These are phyloP conservation scores for Thielaviopsis musarum DNA, from an alignment of 2,329 filamentous ascomycete species.

Conservation along the genomic window DNA sequence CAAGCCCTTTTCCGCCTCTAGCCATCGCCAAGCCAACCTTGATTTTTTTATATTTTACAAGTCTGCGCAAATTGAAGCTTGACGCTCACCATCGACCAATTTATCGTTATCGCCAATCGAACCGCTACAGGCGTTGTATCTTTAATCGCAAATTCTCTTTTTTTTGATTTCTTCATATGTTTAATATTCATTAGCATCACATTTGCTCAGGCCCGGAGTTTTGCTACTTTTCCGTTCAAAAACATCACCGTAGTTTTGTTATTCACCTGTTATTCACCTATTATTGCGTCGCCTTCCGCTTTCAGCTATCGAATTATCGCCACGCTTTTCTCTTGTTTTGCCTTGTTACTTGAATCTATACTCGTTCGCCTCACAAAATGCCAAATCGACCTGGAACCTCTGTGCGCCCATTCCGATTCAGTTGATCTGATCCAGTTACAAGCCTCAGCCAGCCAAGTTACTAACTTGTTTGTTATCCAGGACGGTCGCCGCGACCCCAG, in stretches of 20 bases:
- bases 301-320: background rate
- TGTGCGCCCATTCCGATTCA: background rate
- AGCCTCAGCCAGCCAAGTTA: background rate
- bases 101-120: background rate
- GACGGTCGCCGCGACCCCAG: conserved; percentile 5
- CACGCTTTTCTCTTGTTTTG: background rate
- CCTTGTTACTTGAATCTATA: background rate
- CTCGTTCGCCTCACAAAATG: background rate
- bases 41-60: background rate
- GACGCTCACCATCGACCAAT: too few relatives aligned
- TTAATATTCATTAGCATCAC: background rate
- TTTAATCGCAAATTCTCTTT: background rate
- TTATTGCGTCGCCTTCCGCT: background rate
- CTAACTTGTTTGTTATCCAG: background rate
- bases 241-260: background rate
- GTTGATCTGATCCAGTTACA: too few relatives aligned
- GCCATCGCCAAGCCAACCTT: background rate
- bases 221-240: background rate
- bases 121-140: background rate
- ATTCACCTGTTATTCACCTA: background rate
- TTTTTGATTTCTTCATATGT: background rate
- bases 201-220: background rate
- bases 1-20: background rate
- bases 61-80: too few relatives aligned
- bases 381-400: conserved; percentile 2